Evolutionary conservation across 1,139 yeast genomes (phyloP).

Genomic region (Hyphopichia fennica): DNA sequence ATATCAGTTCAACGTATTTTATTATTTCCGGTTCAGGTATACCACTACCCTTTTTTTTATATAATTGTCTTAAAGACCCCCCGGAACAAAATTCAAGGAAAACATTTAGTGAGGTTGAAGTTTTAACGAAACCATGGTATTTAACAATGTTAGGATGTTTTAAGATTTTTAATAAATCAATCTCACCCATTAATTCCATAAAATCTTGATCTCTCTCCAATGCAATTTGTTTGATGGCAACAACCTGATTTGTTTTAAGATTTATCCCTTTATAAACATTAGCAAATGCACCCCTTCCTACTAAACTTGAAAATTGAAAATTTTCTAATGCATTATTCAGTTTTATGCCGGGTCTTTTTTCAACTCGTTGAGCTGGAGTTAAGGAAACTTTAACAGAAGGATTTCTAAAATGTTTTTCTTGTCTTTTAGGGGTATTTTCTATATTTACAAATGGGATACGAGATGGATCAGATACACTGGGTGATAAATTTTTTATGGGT

Average conservation of each 20-base stretch:
- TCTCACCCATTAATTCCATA: constrained; percentile 71
- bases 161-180: constrained; percentile 76
- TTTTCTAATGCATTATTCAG: constrained; percentile 49
- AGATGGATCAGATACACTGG: background rate
- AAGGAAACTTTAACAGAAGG: constrained; percentile 46
- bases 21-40: constrained; percentile 64
- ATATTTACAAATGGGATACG: constrained; percentile 4
- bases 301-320: constrained; percentile 65
- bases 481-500: background rate
- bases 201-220: constrained; percentile 50
- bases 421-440: constrained; percentile 13
- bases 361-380: constrained; percentile 56
- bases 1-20: constrained; percentile 64
- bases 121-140: constrained; percentile 84
- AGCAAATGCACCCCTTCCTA: constrained; percentile 95
- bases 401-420: constrained; percentile 20
- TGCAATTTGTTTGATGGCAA: constrained; percentile 83
- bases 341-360: constrained; percentile 39
- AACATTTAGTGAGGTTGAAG: constrained; percentile 64
- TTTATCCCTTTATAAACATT: constrained; percentile 84
- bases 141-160: constrained; percentile 86
- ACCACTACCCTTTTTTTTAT: constrained; percentile 53
- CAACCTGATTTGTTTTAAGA: constrained; percentile 61
- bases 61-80: constrained; percentile 76
- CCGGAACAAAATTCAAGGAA: constrained; percentile 77